Conservation (phyloP, 345 rosid genomes). For the Lagerstroemia speciosa region DNA sequence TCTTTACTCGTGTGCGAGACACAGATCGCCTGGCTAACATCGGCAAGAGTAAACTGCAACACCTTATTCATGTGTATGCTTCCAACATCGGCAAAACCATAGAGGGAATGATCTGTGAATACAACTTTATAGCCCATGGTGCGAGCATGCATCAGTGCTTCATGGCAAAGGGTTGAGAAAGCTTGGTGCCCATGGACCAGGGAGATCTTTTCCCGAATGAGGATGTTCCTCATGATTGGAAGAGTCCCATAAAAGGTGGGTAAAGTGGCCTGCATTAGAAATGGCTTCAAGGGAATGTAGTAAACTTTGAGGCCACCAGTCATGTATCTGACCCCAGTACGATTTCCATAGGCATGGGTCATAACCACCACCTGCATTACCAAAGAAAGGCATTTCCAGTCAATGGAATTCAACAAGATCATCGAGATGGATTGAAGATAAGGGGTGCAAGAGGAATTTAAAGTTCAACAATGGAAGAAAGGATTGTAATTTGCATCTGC, state of each 20-base stretch:
- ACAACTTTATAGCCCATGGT: slow-evolving; percentile 89
- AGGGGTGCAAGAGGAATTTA: too few species aligned
- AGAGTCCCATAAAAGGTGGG: slow-evolving; percentile 78
- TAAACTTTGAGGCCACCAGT: slow-evolving; percentile 87
- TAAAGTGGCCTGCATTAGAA: slow-evolving; percentile 72
- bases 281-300: slow-evolving; percentile 83
- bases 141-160: slow-evolving; percentile 89
- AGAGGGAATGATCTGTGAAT: slow-evolving; percentile 88
- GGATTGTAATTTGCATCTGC: background rate
- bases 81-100: slow-evolving; percentile 92
- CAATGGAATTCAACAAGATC: background rate
- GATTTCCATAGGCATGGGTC: slow-evolving; percentile 95
- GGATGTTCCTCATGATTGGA: slow-evolving; percentile 74
- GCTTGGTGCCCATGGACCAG: slow-evolving; percentile 97
- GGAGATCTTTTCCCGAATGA: slow-evolving; percentile 65
- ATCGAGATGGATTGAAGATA: background rate
- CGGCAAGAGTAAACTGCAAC: slow-evolving; percentile 86
- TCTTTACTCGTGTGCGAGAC: slow-evolving; percentile 97
- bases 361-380: slow-evolving; percentile 71
- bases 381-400: slow-evolving; percentile 6
- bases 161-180: slow-evolving; percentile 94
- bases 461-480: background rate
- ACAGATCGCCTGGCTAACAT: slow-evolving; percentile 88
- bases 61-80: slow-evolving; percentile 98
- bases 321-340: slow-evolving; percentile 81